Evolutionary conservation across 257 asterid genomes (phyloP), one percentile per base, ranked within the genome.

Genomic region (Mitragyna speciosa): DNA sequence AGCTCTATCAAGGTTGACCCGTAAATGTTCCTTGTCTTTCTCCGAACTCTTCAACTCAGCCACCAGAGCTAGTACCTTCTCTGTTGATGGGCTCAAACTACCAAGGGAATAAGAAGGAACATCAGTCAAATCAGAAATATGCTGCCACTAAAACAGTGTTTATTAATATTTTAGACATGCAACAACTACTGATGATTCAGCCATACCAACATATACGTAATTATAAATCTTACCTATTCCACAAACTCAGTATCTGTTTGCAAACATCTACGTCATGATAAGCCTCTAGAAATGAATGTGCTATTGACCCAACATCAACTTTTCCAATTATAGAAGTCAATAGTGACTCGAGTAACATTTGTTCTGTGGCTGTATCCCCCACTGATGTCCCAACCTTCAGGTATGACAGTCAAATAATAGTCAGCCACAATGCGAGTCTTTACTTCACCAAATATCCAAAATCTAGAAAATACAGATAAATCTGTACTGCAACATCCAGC

Each of bases 1-100:
- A 67, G 99, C 97, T 86, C 81, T 92, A 52, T 22, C 86, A 72
- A 96, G 96, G 86, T 96, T 96, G 59, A 79, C 78, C 47, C 90
- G 85, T 76, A 96, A 72, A 82, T 92, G 90, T 48, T 94, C 95
- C 88, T 92, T 94, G 76, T 88, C 93, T 61, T 88, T 89, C 84
- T 89, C 89, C 79, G 94, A 75, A 58, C 73, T 84, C 82, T 89
- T 94, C 24, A 77, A 80, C 68, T 85, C 91, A 70, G 96, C 94
- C 76, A 88, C 86, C 76, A 96, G 78, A 51, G 96, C 94, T 67
- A 94, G 82, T 17, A 87, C 88, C 75, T 91, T 88, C 83, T 88
- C 93, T 47, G 94, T 83, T 43, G 76, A 78, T 75, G 98, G 96
- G 79, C 81, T 85, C 90, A 94, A 85, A 81, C 98, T 91, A 86